Evolutionary conservation across 83 land plant species (phyloP), one percentile per base, ranked within the genome.

Genomic region (Isoetes engelmannii): DNA sequence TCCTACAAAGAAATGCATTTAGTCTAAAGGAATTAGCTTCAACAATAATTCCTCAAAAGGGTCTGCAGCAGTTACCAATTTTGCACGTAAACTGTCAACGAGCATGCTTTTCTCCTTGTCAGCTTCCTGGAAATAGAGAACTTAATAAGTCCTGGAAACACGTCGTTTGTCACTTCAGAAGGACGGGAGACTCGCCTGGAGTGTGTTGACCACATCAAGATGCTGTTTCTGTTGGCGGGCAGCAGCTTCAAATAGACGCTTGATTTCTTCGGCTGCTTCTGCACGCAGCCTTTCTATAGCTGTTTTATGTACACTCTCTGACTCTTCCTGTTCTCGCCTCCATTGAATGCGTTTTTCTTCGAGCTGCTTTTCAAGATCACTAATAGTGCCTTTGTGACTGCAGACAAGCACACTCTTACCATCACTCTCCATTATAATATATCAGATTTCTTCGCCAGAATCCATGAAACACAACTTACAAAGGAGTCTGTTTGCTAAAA

Each of bases 341-440:
- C 92, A 82, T 70, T 84, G 92, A 57, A 71, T 83, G 44, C 90
- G 85, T 77, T 90, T 96, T 67, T 93, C 90, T 68, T 83, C 88
- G 74, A 93, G 42, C 64, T 78, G 85, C 44, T 79, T 74, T 71
- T 88, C 84, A 28, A 90, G 84, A 71, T 93, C 92, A 44, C 67
- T 69, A 45, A 90, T 82, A 43, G 82, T 83, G 53, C 75, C 72
- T 76, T 86, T 90, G 76, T 87, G 92, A 68, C 98, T 92, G 68
- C 73, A 82, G 20, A 51, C 13, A 51, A 51, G 55, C 17, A 17
- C 2, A 28, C 37, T 28, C 37, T 28, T 28, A 28, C 37, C 37
- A 28, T 28, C 37, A 28, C 2, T 28, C 37, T 28, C 37, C 37
- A 28, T 28, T 28, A 28, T 28, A 28, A 28, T 28, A 28, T 28